phyloP scores from a whole-genome alignment of 352 stramenopile species.

The Globisporangium carolinianum region DNA sequence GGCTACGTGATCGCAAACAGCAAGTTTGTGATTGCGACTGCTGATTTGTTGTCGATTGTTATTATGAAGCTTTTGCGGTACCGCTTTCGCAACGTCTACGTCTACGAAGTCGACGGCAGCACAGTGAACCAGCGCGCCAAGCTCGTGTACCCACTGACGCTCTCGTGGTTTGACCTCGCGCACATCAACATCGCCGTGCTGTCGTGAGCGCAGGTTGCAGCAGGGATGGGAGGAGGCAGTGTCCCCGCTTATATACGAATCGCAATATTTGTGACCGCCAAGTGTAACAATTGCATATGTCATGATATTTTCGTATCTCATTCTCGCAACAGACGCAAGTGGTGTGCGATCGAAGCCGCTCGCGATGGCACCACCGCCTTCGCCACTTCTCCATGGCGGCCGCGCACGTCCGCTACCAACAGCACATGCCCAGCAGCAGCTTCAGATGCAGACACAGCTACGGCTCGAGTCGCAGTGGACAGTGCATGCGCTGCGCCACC shows the following conservation, averaged over 20 bases:
- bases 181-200: slow-evolving; percentile 2
- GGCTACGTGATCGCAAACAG: slow-evolving; percentile 6
- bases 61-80: slow-evolving; percentile 6
- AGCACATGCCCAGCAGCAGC: no score
- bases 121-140: slow-evolving; percentile 4
- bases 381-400: no score
- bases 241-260: no score
- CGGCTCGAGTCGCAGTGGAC: slow-evolving; percentile 35
- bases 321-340: no score
- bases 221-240: no score
- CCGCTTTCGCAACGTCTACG: slow-evolving; percentile 7
- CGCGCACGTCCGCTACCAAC: no score
- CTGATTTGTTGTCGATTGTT: background rate
- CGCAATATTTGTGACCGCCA: no score
- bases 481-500: slow-evolving; percentile 33
- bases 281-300: no score
- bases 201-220: background rate
- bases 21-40: background rate
- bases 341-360: no score
- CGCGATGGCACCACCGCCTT: no score
- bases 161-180: background rate
- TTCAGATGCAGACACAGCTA: background rate
- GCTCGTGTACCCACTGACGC: slow-evolving; percentile 3
- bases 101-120: slow-evolving; percentile 7
- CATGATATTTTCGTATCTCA: no score